Conservation (phyloP, 768 basidiomycete species). For the Tremella fuciformis region DNA sequence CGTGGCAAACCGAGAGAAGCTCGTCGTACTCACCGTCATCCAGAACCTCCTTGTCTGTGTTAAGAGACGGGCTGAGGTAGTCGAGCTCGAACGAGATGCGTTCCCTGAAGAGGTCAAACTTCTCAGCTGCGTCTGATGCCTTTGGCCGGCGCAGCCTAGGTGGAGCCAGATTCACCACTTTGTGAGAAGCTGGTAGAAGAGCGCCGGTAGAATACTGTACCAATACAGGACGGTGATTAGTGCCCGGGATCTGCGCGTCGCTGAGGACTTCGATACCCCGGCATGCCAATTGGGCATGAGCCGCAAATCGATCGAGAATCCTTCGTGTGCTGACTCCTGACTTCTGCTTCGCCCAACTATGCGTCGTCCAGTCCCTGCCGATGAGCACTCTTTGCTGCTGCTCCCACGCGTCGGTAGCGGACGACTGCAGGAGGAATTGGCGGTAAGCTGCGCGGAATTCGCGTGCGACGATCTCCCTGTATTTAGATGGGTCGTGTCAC, state of each 20-base stretch:
- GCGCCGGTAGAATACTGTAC: neutral
- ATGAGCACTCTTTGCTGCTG: too few relatives aligned
- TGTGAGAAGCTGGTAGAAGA: neutral
- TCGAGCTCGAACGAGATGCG: neutral
- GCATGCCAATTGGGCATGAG: too few relatives aligned
- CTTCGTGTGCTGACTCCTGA: too few relatives aligned
- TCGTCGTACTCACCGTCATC: conserved; percentile 4
- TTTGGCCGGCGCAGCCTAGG: conserved; percentile 4
- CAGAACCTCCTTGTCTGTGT: neutral
- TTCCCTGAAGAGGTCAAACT: neutral
- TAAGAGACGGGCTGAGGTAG: neutral
- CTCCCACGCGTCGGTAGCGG: too few relatives aligned
- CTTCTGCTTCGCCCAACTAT: too few relatives aligned
- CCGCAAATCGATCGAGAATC: too few relatives aligned
- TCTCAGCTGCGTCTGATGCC: neutral
- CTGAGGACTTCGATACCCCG: too few relatives aligned
- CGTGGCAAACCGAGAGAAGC: neutral
- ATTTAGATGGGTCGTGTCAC: too few relatives aligned
- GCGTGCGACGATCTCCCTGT: too few relatives aligned
- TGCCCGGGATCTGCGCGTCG: conserved; percentile 2
- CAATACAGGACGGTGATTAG: conserved; percentile 14
- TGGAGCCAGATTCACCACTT: conserved; percentile 4
- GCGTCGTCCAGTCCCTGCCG: too few relatives aligned
- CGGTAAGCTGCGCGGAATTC: too few relatives aligned
- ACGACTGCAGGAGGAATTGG: too few relatives aligned